phyloP scores from a whole-genome alignment of 2,329 filamentous ascomycete genomes.

The Proliferodiscus dingleyae region DNA sequence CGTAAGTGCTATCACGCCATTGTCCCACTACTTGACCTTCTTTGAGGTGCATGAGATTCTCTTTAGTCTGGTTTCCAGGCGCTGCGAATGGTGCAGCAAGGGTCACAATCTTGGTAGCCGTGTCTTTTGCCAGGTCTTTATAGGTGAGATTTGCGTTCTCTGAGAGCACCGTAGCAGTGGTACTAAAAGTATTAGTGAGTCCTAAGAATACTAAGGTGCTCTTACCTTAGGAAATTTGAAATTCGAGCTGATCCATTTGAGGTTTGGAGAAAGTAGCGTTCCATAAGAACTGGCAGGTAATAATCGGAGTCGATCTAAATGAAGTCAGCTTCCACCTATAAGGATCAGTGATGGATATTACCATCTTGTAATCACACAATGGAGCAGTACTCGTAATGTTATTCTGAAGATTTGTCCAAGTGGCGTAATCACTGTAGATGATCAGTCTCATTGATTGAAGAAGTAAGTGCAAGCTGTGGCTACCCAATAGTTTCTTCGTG shows the following conservation, averaged over 20 bases:
- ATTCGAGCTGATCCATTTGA: conserved; percentile 36
- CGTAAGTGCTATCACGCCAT: conserved; percentile 58
- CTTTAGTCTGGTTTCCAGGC: conserved; percentile 39
- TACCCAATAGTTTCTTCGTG: conserved; percentile 61
- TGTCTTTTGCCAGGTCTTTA: conserved; percentile 44
- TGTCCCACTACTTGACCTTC: conserved; percentile 50
- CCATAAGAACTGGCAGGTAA: conserved; percentile 53
- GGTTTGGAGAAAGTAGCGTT: conserved; percentile 51
- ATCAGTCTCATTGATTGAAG: too few relatives aligned
- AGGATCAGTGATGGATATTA: conserved; percentile 4
- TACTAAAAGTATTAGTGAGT: conserved; percentile 32
- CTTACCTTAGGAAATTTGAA: conserved; percentile 33
- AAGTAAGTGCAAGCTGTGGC: too few relatives aligned
- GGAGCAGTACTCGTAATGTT: conserved; percentile 49
- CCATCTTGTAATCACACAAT: conserved; percentile 54
- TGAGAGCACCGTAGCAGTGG: conserved; percentile 43
- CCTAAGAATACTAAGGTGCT: not conserved
- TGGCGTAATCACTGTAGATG: conserved; percentile 52
- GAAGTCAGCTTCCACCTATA: conserved; percentile 13
- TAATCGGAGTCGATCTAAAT: conserved; percentile 55
- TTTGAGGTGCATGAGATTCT: conserved; percentile 56
- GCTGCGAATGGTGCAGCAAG: conserved; percentile 48
- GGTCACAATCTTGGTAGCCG: conserved; percentile 54
- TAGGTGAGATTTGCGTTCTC: conserved; percentile 51
- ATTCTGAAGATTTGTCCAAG: conserved; percentile 50